Conservation (phyloP, 208 protist genomes). For the Leishmania arabica region DNA sequence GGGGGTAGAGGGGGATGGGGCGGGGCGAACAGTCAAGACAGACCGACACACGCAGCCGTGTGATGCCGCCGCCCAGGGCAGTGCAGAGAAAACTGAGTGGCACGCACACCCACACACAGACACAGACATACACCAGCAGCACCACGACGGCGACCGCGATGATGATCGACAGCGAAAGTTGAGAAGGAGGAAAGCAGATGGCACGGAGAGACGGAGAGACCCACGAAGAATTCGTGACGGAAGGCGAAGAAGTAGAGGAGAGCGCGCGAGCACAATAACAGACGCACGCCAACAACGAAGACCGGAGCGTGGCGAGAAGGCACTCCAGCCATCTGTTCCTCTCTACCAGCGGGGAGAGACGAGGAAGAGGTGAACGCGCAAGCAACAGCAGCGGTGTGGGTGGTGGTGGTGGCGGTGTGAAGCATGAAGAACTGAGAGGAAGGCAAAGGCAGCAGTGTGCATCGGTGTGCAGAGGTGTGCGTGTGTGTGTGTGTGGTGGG, state of each 20-base stretch:
- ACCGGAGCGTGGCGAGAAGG: no score
- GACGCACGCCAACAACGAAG: no score
- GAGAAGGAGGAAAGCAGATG: not conserved
- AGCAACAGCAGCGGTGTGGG: not conserved
- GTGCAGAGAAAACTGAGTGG: not conserved
- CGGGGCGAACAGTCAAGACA: not conserved
- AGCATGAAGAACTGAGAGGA: not conserved
- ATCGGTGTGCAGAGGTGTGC: no score
- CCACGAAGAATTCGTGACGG: not conserved
- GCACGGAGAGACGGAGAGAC: no score
- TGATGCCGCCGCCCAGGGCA: not conserved
- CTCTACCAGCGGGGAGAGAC: no score
- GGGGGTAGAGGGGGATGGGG: no score
- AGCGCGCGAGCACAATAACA: not conserved
- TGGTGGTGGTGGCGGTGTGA: not conserved
- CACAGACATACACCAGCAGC: not conserved
- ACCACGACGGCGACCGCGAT: not conserved
- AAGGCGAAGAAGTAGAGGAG: not conserved
- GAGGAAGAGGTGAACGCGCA: not conserved
- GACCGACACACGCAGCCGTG: not conserved
- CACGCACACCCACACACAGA: not conserved
- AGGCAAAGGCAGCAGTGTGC: not conserved
- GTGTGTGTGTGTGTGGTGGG: not conserved
- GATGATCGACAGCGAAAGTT: no score
- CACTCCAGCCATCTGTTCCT: not conserved